These are phyloP conservation scores for Sonneratia caseolaris DNA, from an alignment of 345 rosid genomes.

Conservation along the genomic window DNA sequence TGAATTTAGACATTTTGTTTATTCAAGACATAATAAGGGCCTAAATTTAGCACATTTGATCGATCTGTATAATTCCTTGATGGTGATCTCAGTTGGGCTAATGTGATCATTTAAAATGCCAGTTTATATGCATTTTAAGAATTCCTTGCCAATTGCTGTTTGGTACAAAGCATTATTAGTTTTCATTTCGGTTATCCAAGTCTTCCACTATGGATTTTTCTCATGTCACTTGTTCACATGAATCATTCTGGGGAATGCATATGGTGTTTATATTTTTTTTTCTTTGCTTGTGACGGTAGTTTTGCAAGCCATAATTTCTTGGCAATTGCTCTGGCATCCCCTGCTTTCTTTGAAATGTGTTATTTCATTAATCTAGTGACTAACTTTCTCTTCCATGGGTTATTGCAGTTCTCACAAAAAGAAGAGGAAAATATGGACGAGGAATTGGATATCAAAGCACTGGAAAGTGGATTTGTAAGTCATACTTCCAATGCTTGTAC, in stretches of 20 bases:
- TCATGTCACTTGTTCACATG: not conserved
- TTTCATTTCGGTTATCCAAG: not conserved
- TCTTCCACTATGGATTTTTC: not conserved
- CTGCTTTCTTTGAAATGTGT: not conserved
- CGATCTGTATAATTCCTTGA: not conserved
- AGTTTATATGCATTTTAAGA: not conserved
- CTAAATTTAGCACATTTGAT: not conserved
- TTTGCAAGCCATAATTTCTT: not conserved
- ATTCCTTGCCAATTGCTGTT: not conserved
- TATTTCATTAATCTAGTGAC: not conserved
- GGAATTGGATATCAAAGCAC: constrained; percentile 24
- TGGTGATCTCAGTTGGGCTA: not conserved
- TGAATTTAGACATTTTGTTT: not conserved
- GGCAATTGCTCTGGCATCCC: not conserved
- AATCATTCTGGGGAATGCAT: not conserved
- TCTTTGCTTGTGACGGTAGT: not conserved
- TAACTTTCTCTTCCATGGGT: not conserved
- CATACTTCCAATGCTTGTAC: not conserved
- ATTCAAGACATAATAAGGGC: not conserved
- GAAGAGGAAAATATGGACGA: constrained; percentile 21
- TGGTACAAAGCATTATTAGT: not conserved
- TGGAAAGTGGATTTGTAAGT: constrained; percentile 42
- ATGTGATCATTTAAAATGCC: not conserved
- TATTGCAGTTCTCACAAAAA: constrained; percentile 19
- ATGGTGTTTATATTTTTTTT: not conserved